Evolutionary conservation across 306 rosid genomes (phyloP).

Genomic region (Pterocarpus santalinus): DNA sequence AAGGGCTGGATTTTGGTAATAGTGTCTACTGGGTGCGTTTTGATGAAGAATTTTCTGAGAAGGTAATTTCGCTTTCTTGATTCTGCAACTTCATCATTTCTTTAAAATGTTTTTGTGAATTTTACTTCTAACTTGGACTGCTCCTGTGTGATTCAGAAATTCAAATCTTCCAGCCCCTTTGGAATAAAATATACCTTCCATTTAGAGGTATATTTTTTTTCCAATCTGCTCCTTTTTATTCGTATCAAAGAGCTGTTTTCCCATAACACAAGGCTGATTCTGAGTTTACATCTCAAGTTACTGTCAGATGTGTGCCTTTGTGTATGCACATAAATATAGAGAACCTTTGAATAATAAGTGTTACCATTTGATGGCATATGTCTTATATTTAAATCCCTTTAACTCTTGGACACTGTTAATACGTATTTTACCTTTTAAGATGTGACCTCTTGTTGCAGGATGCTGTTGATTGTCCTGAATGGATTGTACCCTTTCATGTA

Average conservation of each 20-base stretch:
- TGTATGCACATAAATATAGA: constrained; percentile 7
- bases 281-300: constrained; percentile 32
- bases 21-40: constrained; percentile 86
- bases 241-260: constrained; percentile 5
- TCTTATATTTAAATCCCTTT: not conserved
- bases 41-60: constrained; percentile 84
- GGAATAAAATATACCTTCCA: constrained; percentile 94
- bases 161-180: constrained; percentile 86
- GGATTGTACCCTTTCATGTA: constrained; percentile 88
- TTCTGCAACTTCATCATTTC: constrained; percentile 5
- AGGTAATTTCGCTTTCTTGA: constrained; percentile 59
- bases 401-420: not conserved
- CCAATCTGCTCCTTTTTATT: not conserved
- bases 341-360: constrained; percentile 5
- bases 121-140: constrained; percentile 44
- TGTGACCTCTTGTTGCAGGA: constrained; percentile 64
- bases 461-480: constrained; percentile 98
- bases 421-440: constrained; percentile 11
- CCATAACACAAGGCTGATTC: not conserved
- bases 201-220: constrained; percentile 73
- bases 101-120: constrained; percentile 31
- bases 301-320: not conserved
- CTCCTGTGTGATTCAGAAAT: constrained; percentile 72
- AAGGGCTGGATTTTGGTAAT: constrained; percentile 24
- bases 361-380: not conserved